Evolutionary conservation across 805 yeast species (phyloP).

Genomic region (Teunomyces pallodes): DNA sequence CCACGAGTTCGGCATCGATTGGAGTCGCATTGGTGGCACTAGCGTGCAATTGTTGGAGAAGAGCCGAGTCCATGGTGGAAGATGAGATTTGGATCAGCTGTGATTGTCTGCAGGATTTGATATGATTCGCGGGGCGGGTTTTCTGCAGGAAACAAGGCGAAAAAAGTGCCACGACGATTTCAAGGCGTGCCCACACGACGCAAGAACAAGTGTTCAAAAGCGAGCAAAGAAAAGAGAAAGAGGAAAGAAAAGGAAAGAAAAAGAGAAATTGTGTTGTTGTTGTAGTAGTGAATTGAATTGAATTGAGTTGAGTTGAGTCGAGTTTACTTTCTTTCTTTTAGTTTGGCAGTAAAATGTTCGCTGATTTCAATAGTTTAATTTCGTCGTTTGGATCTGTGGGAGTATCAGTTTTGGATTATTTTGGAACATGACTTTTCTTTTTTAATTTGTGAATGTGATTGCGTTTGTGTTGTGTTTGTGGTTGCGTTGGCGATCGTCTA

Average conservation of each 20-base stretch:
- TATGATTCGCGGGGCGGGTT: background rate
- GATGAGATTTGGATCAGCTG: background rate
- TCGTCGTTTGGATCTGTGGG: too few species aligned
- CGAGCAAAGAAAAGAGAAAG: background rate
- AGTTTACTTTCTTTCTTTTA: too few species aligned
- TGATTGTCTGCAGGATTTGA: background rate
- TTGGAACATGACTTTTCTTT: background rate
- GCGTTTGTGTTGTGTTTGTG: background rate
- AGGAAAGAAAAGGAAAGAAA: background rate
- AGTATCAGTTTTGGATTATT: too few species aligned
- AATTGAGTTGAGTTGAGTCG: too few species aligned
- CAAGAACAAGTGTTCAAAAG: background rate
- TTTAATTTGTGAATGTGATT: background rate
- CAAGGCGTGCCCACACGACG: background rate
- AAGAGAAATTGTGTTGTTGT: too few species aligned
- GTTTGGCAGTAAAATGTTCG: too few species aligned
- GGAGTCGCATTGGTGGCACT: background rate
- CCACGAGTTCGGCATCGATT: background rate
- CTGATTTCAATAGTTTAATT: too few species aligned
- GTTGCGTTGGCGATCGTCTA: background rate
- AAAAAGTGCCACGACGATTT: background rate
- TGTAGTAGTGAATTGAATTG: too few species aligned
- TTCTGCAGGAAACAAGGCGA: background rate
- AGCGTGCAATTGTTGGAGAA: background rate
- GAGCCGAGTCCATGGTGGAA: background rate